Evolutionary conservation across 192 early-diverging fungal species (phyloP), one percentile per base, ranked within the genome.

Genomic region (Backusella macrospora): DNA sequence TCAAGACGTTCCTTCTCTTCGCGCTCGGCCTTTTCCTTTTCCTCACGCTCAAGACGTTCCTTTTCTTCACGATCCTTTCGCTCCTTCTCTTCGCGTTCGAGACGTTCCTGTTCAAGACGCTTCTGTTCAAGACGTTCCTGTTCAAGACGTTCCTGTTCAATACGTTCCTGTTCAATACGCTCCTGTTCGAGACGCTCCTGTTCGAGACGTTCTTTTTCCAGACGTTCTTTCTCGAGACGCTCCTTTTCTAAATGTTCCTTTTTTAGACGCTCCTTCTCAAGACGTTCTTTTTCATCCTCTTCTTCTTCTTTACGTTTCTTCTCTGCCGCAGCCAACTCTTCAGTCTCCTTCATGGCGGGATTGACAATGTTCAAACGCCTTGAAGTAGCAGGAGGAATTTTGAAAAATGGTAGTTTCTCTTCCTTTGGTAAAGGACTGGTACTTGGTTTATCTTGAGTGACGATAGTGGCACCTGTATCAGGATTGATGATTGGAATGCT

Each of bases 401-500:
- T 42, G 65, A 78, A 73, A 38, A 78, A 71, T 15, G 77, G 74
- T 52, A 74, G 66, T 14, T 76, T 67, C 14, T 71, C 75, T 16
- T 23, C 29, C 23, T 48, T 59, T n/a, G 80, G 73, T 44, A 68
- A 29, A 26, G 21, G 66, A 47, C 66, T 68, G 3, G 66, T 42
- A 21, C 7, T 68, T 46, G 66, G 23, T 1, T 68, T 68, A 29
- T 55, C 52, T 21, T 55, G 80, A 71, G 90, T 89, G 66, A 92
- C 81, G 52, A 68, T 26, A 71, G 91, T 87, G 68, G 89, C 82
- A 75, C 88, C 90, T 45, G 91, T 92, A 3, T 86, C 82, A 1
- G 93, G 93, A 73, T 93, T 87, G 73, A 92, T 89, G 76, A 95
- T 95, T 45, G 86, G 84, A 69, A 95, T 92, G 7, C 86, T 84